These are phyloP conservation scores for Cyclotella sp. DNA, from an alignment of 108 stramenopile genomes.

Conservation along the genomic window DNA sequence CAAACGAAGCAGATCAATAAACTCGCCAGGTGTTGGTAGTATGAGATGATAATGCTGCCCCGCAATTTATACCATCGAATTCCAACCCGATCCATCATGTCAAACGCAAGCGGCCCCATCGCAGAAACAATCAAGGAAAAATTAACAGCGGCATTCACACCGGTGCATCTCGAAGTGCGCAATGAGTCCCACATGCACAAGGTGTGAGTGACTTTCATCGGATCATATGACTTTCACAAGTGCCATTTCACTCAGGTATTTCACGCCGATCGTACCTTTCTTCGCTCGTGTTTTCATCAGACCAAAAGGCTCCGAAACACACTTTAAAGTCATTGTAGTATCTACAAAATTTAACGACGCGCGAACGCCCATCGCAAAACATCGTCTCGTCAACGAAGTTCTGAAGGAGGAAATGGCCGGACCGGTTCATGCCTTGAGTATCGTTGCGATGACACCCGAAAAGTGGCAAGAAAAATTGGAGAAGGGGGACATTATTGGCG, in stretches of 20 bases:
- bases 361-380: conserved; percentile 70
- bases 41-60: too few species aligned
- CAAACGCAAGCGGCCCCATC: conserved; percentile 45
- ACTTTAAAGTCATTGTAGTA: conserved; percentile 95
- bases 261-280: background rate
- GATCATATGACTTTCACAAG: background rate
- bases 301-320: conserved; percentile 89
- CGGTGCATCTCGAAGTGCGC: conserved; percentile 72
- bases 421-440: conserved; percentile 95
- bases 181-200: conserved; percentile 92
- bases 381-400: conserved; percentile 84
- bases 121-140: conserved; percentile 60
- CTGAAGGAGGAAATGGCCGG: conserved; percentile 81
- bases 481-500: conserved; percentile 50
- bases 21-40: too few species aligned
- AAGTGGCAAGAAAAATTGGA: conserved; percentile 82
- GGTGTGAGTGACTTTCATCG: conserved; percentile 54
- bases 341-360: conserved; percentile 75
- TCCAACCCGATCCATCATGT: background rate
- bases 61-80: too few species aligned
- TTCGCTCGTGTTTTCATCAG: conserved; percentile 20
- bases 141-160: conserved; percentile 59
- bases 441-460: conserved; percentile 92
- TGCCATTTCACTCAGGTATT: background rate
- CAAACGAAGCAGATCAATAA: too few species aligned